A percentile compares a stretch with the other conserved stretches of the same genome.
Conservation (phyloP, 1,139 yeast species). For the Candida anutae region DNA sequence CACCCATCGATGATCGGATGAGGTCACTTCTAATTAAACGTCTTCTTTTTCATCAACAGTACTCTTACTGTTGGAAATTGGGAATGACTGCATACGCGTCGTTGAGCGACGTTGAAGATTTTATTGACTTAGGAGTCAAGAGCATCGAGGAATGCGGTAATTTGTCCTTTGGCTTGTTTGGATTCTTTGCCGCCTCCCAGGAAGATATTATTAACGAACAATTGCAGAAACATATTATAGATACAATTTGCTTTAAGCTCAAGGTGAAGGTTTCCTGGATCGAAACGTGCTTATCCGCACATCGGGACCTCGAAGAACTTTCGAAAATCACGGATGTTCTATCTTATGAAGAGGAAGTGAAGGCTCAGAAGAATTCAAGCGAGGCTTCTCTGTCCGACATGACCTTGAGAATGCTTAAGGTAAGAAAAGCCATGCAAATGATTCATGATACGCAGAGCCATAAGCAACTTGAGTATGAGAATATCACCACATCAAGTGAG, state of each 20-base stretch:
- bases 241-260: conserved; percentile 14
- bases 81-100: conserved; percentile 20
- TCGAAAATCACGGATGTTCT: conserved; percentile 3
- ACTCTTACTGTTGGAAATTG: conserved; percentile 23
- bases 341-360: no score
- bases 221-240: conserved; percentile 14
- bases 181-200: conserved; percentile 11
- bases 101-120: conserved; percentile 31
- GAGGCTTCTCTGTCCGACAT: background rate
- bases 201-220: conserved; percentile 9
- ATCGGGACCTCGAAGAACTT: conserved; percentile 4
- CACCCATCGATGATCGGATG: conserved; percentile 14
- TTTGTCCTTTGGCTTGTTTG: conserved; percentile 18
- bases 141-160: conserved; percentile 13
- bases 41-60: conserved; percentile 25
- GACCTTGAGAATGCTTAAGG: conserved; percentile 2
- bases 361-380: no score
- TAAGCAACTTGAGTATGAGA: no score
- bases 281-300: conserved; percentile 3
- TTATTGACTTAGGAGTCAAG: conserved; percentile 18
- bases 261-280: conserved; percentile 6
- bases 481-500: no score
- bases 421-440: conserved; percentile 2
- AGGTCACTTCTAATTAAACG: conserved; percentile 17
- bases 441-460: no score